These are phyloP conservation scores for Chytriomyces sp. DNA, from an alignment of 192 early-diverging fungal species.

Conservation along the genomic window DNA sequence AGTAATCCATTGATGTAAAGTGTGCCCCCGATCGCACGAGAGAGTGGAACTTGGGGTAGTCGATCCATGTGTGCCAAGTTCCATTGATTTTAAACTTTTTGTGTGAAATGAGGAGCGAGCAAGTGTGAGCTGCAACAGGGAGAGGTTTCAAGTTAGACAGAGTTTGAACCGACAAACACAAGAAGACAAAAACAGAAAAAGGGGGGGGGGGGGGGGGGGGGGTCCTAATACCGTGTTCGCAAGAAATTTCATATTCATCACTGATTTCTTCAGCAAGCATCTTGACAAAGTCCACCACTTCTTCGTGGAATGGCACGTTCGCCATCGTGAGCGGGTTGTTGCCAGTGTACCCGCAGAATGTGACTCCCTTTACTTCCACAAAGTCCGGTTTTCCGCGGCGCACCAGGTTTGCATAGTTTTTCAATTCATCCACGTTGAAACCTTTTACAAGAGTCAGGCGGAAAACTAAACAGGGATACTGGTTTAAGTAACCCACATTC, in stretches of 20 bases:
- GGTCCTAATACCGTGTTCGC: conserved; percentile 67
- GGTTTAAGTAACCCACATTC: not conserved
- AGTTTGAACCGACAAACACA: no score
- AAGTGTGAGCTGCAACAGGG: conserved; percentile 53
- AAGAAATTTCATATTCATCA: conserved; percentile 70
- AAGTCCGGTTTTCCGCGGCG: conserved; percentile 69
- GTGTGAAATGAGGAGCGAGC: conserved; percentile 69
- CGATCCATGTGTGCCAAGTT: conserved; percentile 76
- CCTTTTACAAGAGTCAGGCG: conserved; percentile 76
- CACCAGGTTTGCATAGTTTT: conserved; percentile 69
- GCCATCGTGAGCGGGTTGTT: conserved; percentile 59
- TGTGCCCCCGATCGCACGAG: conserved; percentile 43
- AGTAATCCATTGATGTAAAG: conserved; percentile 70
- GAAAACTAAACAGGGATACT: conserved; percentile 51
- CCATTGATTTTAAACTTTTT: conserved; percentile 69
- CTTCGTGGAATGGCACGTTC: conserved; percentile 73
- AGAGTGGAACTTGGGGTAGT: conserved; percentile 72
- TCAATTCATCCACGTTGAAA: conserved; percentile 70
- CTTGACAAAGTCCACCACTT: conserved; percentile 71
- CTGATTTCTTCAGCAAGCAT: conserved; percentile 59
- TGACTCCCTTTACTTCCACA: conserved; percentile 80
- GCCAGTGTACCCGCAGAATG: conserved; percentile 76
- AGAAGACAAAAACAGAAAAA: no score
- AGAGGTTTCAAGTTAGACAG: conserved; percentile 22
- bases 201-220: no score